Evolutionary conservation across 257 asterid genomes (phyloP).

Genomic region (Ophiorrhiza pumila): DNA sequence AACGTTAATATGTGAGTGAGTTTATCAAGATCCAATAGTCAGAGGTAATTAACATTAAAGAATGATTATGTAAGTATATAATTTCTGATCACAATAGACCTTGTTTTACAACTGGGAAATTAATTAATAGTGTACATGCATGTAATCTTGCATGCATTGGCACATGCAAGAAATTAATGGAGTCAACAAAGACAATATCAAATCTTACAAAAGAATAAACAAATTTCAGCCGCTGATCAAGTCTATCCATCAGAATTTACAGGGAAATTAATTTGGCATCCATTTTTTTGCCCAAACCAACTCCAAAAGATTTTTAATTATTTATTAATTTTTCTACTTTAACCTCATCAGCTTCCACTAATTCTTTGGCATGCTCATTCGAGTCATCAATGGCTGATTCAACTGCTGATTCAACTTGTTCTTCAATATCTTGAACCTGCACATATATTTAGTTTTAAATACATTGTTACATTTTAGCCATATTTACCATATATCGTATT

Average conservation of each 20-base stretch:
- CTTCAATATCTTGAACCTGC: slow-evolving; percentile 28
- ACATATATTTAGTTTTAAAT: neutral
- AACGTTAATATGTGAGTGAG: no score
- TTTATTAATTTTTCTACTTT: neutral
- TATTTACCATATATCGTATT: neutral
- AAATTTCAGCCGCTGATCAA: neutral
- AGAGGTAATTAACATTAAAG: no score
- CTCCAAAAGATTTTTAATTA: neutral
- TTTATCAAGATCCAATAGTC: no score
- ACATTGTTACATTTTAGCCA: neutral
- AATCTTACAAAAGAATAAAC: neutral
- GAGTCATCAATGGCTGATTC: slow-evolving; percentile 8
- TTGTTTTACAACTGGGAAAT: neutral
- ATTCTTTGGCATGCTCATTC: slow-evolving; percentile 4
- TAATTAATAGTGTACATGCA: neutral
- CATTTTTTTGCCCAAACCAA: neutral
- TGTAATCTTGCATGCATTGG: no score
- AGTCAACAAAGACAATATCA: neutral
- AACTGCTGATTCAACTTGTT: slow-evolving; percentile 10
- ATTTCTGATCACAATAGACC: neutral
- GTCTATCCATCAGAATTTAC: neutral
- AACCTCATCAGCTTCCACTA: neutral
- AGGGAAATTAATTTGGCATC: neutral
- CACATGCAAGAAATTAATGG: neutral
- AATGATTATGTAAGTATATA: no score